A percentile compares a stretch with the other conserved stretches of the same genome.
Evolutionary conservation across 768 basidiomycete species (phyloP).

Genomic region (Lenzites betulinus): DNA sequence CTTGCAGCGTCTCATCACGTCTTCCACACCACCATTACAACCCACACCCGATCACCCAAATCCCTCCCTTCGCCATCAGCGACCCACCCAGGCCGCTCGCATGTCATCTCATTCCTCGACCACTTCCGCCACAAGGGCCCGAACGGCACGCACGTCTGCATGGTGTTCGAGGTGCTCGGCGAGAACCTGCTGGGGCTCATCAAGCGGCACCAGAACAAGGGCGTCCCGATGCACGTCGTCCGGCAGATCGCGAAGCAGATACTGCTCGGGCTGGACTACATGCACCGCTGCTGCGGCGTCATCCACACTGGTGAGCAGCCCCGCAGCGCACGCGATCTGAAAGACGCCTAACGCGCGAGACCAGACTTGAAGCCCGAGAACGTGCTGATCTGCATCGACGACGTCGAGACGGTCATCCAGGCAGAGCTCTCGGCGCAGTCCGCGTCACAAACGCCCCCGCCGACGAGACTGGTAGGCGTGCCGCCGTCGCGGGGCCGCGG

Average conservation of each 20-base stretch:
- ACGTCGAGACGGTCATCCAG: conserved; percentile 91
- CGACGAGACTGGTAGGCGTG: conserved; percentile 83
- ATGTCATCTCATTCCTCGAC: conserved; percentile 97
- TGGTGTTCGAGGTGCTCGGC: conserved; percentile 99
- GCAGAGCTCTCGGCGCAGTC: conserved; percentile 68
- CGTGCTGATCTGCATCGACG: conserved; percentile 94
- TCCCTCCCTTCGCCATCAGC: conserved; percentile 57
- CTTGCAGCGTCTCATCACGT: conserved; percentile 90
- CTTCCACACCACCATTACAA: conserved; percentile 57
- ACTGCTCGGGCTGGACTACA: conserved; percentile 93
- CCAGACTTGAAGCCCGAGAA: conserved; percentile 96
- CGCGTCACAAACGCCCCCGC: conserved; percentile 44
- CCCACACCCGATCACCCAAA: conserved; percentile 51
- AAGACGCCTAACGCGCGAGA: conserved; percentile 1
- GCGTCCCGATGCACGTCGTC: conserved; percentile 90
- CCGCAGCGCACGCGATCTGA: not conserved
- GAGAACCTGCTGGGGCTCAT: conserved; percentile 96
- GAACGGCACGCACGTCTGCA: conserved; percentile 97
- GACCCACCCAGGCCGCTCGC: conserved; percentile 85
- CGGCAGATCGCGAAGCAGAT: conserved; percentile 98
- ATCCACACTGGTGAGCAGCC: conserved; percentile 87
- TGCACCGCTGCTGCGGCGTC: conserved; percentile 96
- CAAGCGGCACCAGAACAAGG: conserved; percentile 98
- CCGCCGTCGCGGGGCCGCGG: conserved; percentile 92
- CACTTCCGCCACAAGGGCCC: conserved; percentile 97